Evolutionary conservation across 495 filamentous ascomycete genomes (phyloP).

Genomic region (Xeromyces bisporus): DNA sequence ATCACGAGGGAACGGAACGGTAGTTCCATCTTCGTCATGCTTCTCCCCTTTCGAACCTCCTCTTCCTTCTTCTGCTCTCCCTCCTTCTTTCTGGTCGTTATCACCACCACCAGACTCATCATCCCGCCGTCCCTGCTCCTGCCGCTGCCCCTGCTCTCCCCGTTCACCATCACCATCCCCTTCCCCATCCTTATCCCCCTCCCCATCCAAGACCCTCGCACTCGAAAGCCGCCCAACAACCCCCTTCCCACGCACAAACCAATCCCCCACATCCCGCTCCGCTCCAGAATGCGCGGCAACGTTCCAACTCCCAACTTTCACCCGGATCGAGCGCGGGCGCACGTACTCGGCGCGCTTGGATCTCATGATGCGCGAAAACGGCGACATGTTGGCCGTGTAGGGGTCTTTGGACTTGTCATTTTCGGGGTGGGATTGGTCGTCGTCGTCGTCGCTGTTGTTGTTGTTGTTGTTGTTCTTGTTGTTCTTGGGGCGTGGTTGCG

Average conservation of each 20-base stretch:
- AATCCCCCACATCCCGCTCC: constrained; percentile 68
- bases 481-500: too few species aligned
- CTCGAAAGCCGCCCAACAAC: constrained; percentile 41
- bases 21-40: constrained; percentile 6
- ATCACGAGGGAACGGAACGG: background rate
- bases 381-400: constrained; percentile 19
- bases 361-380: constrained; percentile 44
- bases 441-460: constrained; percentile 1
- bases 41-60: constrained; percentile 2
- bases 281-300: constrained; percentile 68
- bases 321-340: constrained; percentile 44
- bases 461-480: too few species aligned
- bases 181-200: constrained; percentile 3
- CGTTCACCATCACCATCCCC: constrained; percentile 2
- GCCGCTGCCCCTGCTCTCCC: constrained; percentile 1
- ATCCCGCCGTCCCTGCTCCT: too few species aligned
- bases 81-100: background rate
- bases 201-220: constrained; percentile 22
- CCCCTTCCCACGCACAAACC: constrained; percentile 68
- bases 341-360: constrained; percentile 65
- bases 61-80: constrained; percentile 1
- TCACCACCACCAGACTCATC: background rate
- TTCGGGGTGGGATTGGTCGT: constrained; percentile 11
- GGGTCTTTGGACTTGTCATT: constrained; percentile 4
- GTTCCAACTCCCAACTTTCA: constrained; percentile 93